A percentile compares a stretch with the other conserved stretches of the same genome.
phyloP scores from a whole-genome alignment of 441 rosid species.

The Isatis lusitanica region DNA sequence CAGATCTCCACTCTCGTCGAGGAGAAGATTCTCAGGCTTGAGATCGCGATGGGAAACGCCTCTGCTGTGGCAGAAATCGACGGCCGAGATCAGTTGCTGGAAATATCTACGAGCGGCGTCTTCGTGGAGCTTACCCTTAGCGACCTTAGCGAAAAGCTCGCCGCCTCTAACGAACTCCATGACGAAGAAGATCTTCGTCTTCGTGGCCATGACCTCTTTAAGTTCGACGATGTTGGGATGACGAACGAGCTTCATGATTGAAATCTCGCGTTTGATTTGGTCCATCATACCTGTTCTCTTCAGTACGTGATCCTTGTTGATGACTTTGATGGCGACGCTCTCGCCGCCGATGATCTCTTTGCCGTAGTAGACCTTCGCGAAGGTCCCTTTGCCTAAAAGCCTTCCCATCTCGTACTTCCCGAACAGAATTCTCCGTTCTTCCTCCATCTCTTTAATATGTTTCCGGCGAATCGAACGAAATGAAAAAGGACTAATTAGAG shows the following conservation, averaged over 20 bases:
- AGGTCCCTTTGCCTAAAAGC: constrained; percentile 74
- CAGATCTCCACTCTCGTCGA: constrained; percentile 69
- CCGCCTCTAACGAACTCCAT: constrained; percentile 88
- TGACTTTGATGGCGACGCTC: constrained; percentile 69
- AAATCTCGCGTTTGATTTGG: constrained; percentile 84
- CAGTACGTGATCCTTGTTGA: constrained; percentile 57
- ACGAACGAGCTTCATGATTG: constrained; percentile 66
- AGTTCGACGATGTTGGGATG: constrained; percentile 73
- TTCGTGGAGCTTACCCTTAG: constrained; percentile 61
- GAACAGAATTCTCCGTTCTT: constrained; percentile 51
- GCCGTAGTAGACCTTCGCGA: constrained; percentile 71
- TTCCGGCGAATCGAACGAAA: background rate
- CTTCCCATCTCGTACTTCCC: constrained; percentile 82
- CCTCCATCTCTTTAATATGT: constrained; percentile 28
- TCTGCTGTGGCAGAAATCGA: constrained; percentile 83
- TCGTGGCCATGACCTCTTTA: constrained; percentile 78
- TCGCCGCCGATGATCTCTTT: constrained; percentile 50
- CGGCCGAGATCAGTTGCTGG: constrained; percentile 72
- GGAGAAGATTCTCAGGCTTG: constrained; percentile 74
- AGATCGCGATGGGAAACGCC: constrained; percentile 84
- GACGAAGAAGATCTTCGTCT: constrained; percentile 64
- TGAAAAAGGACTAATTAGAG: background rate
- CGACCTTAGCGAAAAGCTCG: constrained; percentile 71
- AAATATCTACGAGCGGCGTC: constrained; percentile 73
- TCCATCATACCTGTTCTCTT: constrained; percentile 68